phyloP scores from a whole-genome alignment of 2,329 filamentous ascomycete species.

The Xylariaceae sp. region DNA sequence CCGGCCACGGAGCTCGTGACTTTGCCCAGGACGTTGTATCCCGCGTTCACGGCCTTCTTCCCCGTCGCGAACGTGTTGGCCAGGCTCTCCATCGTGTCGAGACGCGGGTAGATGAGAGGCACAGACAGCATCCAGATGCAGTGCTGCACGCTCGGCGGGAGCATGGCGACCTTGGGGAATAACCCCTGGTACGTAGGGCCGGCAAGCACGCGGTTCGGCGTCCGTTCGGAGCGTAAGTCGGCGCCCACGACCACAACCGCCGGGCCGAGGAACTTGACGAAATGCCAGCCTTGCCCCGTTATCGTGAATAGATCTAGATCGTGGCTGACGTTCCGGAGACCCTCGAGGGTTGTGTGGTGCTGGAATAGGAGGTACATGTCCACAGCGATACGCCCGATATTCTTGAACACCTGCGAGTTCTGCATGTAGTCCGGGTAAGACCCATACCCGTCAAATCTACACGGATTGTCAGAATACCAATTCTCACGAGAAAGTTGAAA shows the following conservation, averaged over 20 bases:
- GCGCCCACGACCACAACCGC: slow-evolving; percentile 85
- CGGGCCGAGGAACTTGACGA: slow-evolving; percentile 92
- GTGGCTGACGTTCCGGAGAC: slow-evolving; percentile 81
- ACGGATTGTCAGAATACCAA: slow-evolving; percentile 13
- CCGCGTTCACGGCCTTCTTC: slow-evolving; percentile 94
- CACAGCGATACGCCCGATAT: slow-evolving; percentile 89
- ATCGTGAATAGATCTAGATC: slow-evolving; percentile 94
- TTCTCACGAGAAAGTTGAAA: neutral
- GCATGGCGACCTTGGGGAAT: slow-evolving; percentile 87
- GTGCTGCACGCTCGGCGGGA: slow-evolving; percentile 91
- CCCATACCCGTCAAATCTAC: slow-evolving; percentile 90
- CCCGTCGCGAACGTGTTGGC: slow-evolving; percentile 88
- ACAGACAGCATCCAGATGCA: slow-evolving; percentile 95
- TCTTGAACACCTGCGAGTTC: slow-evolving; percentile 94
- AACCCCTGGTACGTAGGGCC: slow-evolving; percentile 96
- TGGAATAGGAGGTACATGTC: slow-evolving; percentile 99
- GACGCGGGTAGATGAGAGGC: slow-evolving; percentile 81
- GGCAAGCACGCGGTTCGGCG: slow-evolving; percentile 85
- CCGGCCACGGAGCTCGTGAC: slow-evolving; percentile 92
- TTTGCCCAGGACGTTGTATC: slow-evolving; percentile 93
- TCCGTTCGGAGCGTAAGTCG: slow-evolving; percentile 88
- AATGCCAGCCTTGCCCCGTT: slow-evolving; percentile 97
- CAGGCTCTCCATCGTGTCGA: slow-evolving; percentile 88
- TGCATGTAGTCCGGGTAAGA: slow-evolving; percentile 99
- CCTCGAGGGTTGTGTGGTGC: slow-evolving; percentile 92